Base-by-base conservation (phyloP, 73 alveolate species). In the Paramecium octaurelia region DNA sequence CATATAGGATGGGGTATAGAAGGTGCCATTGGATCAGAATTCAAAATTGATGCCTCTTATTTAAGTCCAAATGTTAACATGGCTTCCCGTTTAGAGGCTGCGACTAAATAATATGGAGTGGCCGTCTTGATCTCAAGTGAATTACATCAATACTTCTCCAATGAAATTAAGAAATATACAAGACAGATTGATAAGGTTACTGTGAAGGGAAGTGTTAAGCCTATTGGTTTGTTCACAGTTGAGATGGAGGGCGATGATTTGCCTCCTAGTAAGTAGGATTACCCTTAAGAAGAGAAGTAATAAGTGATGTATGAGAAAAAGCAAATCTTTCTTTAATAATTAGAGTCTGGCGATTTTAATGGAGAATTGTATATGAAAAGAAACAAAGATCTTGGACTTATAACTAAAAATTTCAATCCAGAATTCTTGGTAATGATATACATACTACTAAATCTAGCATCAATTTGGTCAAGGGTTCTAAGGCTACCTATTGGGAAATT, bases 1-100 rank as follows among this genome's bases (percentile, higher is more conserved):
- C 99, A 97, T 94, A 94, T 96, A 12, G 99, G 99, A 6, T 98
- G 99, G 99, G 97, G 99, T 29, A 98, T 98, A 64, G 99, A 98
- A 93, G 99, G 99, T 2, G 98, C 98, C 2, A 96, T 97, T 18
- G 99, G 99, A n/a, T 93, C 98, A 18, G 98, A 94, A 36, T 97
- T 96, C 85, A 97, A 97, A 92, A 96, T 97, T 60, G 99, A 97
- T 94, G 99, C 99, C 5, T 75, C 96, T 18, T 97, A 97, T 87
- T 83, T 97, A 20, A 87, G 97, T 43, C 99, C 99, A n/a, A 96
- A 96, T 95, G 99, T 97, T 21, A 96, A 97, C 85, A 92, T 97
- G 97, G 98, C 98, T 35, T 94, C 98, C 8, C 75, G 98, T 58
- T 89, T 97, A 54, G 99, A 96, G 92, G 98, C 98, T 43, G 97